Evolutionary conservation across 495 filamentous ascomycete species (phyloP).

Genomic region (Pseudevernia furfuracea): DNA sequence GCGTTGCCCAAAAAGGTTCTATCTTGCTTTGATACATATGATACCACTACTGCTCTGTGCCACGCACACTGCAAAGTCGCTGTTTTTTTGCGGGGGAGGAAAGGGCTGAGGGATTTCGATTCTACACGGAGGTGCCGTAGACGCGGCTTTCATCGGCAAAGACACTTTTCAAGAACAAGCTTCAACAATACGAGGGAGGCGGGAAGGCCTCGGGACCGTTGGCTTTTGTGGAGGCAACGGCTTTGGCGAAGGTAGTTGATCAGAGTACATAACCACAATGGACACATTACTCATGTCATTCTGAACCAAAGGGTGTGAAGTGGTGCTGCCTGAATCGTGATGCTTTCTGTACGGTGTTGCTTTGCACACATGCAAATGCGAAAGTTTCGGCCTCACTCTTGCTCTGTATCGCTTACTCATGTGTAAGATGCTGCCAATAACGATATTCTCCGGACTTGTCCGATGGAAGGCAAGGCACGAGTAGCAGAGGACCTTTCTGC

Average conservation of each 20-base stretch:
- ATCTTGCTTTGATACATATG: slow-evolving; percentile 6
- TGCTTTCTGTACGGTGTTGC: background rate
- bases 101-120: background rate
- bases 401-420: background rate
- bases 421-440: background rate
- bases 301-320: background rate
- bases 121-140: background rate
- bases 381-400: background rate
- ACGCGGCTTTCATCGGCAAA: background rate
- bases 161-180: background rate
- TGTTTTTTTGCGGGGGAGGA: background rate
- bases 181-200: slow-evolving; percentile 4
- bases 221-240: background rate
- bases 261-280: background rate
- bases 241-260: slow-evolving; percentile 1
- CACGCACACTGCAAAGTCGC: slow-evolving; percentile 18
- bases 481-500: background rate
- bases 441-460: background rate
- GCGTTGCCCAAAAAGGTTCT: background rate
- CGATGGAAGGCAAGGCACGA: background rate
- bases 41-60: slow-evolving; percentile 26
- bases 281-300: background rate
- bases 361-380: background rate
- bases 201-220: background rate
- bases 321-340: background rate